phyloP scores from a whole-genome alignment of 2,329 filamentous ascomycete species.

The Colletotrichum lini region DNA sequence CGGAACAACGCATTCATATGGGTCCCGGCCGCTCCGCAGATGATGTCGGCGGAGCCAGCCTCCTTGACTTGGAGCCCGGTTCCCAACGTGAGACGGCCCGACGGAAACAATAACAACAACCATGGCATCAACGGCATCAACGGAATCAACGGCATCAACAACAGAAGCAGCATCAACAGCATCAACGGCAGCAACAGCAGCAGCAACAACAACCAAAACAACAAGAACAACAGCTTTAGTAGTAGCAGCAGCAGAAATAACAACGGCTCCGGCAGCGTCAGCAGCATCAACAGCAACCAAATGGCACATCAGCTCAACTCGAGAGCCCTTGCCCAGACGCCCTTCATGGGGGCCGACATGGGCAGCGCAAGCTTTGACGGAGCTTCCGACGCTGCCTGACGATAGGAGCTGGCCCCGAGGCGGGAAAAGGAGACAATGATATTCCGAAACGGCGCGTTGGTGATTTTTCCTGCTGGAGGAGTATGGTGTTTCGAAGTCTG shows the following conservation, averaged over 20 bases:
- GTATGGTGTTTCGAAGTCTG: too few species aligned
- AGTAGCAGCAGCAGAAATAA: too few species aligned
- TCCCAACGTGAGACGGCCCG: neutral
- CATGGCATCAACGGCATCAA: neutral
- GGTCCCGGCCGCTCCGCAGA: neutral
- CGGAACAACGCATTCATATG: neutral
- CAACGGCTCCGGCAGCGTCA: neutral
- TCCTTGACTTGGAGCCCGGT: neutral
- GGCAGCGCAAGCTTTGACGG: neutral
- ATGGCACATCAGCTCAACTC: neutral
- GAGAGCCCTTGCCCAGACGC: neutral
- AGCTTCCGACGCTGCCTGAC: neutral
- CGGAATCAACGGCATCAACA: too few species aligned
- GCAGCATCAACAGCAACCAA: neutral
- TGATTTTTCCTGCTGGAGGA: too few species aligned
- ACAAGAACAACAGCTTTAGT: too few species aligned
- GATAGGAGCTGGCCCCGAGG: rapidly evolving
- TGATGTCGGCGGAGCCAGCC: neutral
- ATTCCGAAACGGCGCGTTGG: too few species aligned
- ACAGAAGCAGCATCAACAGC: neutral
- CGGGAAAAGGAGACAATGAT: neutral
- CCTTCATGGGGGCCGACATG: neutral
- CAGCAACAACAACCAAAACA: neutral
- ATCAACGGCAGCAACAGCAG: too few species aligned
- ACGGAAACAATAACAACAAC: too few species aligned